Evolutionary conservation across 1,139 yeast species (phyloP).

Genomic region (Taiozyma sp.): DNA sequence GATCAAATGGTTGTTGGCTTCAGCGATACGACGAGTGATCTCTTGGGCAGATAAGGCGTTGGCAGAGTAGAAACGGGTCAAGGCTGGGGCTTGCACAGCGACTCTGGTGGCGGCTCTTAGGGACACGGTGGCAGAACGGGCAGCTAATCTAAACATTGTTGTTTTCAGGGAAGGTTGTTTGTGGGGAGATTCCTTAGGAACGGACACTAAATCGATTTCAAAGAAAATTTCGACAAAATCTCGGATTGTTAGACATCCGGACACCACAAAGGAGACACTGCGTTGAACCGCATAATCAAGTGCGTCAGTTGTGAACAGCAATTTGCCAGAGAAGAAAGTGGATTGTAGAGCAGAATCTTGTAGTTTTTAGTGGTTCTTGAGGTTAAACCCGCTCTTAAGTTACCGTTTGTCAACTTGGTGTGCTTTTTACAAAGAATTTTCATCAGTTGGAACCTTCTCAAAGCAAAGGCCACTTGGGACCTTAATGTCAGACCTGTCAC

Average conservation of each 20-base stretch:
- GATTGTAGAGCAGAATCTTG: no score
- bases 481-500: neutral
- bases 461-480: neutral
- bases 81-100: conserved; percentile 7
- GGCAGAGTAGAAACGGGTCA: conserved; percentile 22
- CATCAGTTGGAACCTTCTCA: neutral
- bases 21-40: conserved; percentile 24
- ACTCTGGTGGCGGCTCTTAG: conserved; percentile 4
- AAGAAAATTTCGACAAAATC: neutral
- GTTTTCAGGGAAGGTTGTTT: no score
- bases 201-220: no score
- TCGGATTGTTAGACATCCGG: neutral
- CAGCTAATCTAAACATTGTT: conserved; percentile 23
- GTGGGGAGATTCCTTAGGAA: no score
- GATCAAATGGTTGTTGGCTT: conserved; percentile 21
- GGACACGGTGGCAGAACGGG: conserved; percentile 17
- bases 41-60: conserved; percentile 20
- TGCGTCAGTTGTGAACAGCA: neutral
- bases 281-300: neutral
- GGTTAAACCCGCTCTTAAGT: no score
- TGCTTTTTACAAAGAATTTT: no score
- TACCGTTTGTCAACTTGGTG: no score
- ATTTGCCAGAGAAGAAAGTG: no score
- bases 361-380: no score
- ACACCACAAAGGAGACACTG: neutral